These are phyloP conservation scores for Monosporascus sp. DNA, from an alignment of 2,329 filamentous ascomycete species.

Conservation along the genomic window DNA sequence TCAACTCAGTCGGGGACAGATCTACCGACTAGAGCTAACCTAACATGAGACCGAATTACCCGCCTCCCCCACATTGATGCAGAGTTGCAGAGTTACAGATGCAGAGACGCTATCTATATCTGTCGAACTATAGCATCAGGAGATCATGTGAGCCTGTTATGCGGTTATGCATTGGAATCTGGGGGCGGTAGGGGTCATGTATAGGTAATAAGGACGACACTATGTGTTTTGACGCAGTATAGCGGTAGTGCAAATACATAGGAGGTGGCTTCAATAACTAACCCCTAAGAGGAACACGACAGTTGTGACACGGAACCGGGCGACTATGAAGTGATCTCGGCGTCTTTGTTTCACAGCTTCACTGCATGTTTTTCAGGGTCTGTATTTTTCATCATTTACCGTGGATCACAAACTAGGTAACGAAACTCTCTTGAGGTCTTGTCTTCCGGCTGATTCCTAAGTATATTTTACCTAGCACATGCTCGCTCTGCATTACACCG, in stretches of 20 bases:
- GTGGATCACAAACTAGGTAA: no score
- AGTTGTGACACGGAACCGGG: background rate
- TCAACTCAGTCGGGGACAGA: background rate
- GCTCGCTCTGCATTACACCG: constrained; percentile 15
- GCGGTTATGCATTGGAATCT: background rate
- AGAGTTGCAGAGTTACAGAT: no score
- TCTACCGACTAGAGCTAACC: background rate
- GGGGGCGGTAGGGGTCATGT: background rate
- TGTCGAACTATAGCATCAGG: background rate
- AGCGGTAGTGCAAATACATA: no score
- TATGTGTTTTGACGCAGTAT: background rate
- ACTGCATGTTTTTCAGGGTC: no score
- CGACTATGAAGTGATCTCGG: background rate
- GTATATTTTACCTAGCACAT: background rate
- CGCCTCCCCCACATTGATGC: background rate
- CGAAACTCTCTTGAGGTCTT: no score
- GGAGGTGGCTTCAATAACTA: no score
- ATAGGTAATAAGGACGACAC: background rate
- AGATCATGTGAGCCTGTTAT: background rate
- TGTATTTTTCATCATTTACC: no score
- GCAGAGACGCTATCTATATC: background rate
- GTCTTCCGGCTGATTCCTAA: no score
- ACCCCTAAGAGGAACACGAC: background rate
- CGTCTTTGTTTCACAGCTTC: background rate
- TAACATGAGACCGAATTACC: background rate